A percentile compares a stretch with the other conserved stretches of the same genome.
These are phyloP conservation scores for Piloderma croceum DNA, from an alignment of 768 basidiomycete species.

Conservation along the genomic window DNA sequence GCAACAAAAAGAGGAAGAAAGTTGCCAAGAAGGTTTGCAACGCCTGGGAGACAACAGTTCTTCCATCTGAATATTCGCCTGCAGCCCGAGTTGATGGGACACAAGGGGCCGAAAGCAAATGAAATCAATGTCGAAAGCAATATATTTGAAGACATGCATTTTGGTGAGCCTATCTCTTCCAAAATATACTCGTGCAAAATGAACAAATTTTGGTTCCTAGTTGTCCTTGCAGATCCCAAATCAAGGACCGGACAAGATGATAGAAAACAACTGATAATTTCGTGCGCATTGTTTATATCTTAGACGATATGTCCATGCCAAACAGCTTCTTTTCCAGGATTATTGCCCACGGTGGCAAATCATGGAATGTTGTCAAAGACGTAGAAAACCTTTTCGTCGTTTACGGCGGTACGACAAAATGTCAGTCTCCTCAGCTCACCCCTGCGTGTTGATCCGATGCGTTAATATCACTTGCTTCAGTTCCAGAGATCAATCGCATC, in stretches of 20 bases:
- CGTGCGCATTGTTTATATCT: slow-evolving; percentile 37
- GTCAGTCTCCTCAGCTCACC: slow-evolving; percentile 37
- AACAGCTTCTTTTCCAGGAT: slow-evolving; percentile 42
- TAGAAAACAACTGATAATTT: slow-evolving; percentile 61
- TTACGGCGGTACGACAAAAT: slow-evolving; percentile 63
- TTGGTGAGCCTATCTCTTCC: slow-evolving; percentile 50
- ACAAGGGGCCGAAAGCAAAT: slow-evolving; percentile 57
- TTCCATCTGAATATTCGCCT: too few species aligned
- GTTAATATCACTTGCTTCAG: slow-evolving; percentile 27
- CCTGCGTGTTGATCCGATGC: slow-evolving; percentile 2
- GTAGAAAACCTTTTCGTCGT: slow-evolving; percentile 52
- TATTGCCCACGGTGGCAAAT: slow-evolving; percentile 61
- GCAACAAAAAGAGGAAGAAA: slow-evolving; percentile 25
- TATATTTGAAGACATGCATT: slow-evolving; percentile 70
- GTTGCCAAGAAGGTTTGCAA: slow-evolving; percentile 24
- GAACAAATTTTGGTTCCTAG: slow-evolving; percentile 31
- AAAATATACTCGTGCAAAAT: not conserved
- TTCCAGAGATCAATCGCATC: slow-evolving; percentile 64
- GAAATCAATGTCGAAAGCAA: slow-evolving; percentile 54
- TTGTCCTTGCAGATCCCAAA: slow-evolving; percentile 72
- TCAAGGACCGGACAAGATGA: slow-evolving; percentile 61
- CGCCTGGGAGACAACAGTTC: too few species aligned
- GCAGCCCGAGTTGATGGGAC: too few species aligned
- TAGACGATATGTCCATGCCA: not conserved
- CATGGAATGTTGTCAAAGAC: slow-evolving; percentile 53